Evolutionary conservation across 495 filamentous ascomycete genomes (phyloP), one percentile per base, ranked within the genome.

Genomic region (Aspergillus mulundensis): DNA sequence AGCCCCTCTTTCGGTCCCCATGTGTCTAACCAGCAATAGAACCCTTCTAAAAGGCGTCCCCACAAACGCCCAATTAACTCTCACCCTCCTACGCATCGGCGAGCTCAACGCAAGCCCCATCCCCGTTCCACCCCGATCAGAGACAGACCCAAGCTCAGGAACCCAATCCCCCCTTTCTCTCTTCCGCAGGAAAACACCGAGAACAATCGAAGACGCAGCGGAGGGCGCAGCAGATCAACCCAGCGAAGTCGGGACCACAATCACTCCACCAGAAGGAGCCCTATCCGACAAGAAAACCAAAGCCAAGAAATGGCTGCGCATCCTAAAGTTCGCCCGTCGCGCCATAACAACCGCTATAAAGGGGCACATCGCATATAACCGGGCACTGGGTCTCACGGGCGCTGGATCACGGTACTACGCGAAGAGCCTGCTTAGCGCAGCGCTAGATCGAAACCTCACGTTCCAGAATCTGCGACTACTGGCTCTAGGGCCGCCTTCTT

Each of bases 61-160:
- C 0, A 95, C 90, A 3, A 92, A 95, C 67, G 89, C 89, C 12
- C 91, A 95, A 61, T 74, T 96, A 20, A 88, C 90, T 0, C 68
- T 96, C 12, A 94, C 90, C 1, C 80, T 95, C 11, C 84, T 96
- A 12, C 87, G 91, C 19, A 82, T 93, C 40, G 88, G 90, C 44
- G 91, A 95, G 70, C 83, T 81, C 11, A 92, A 90, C 72, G 83
- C 86, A 57, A 23, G 40, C 48, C 49, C 34, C n/a, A 39, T n/a
- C 38, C 24, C 12, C 41, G 58, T 28, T 41, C 51, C 14, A 1
- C 38, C 25, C 14, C 32, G 11, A 19, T 25, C n/a, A 32, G 24
- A 21, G 19, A 38, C 28, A 19, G 38, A 23, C 36, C 28, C 36
- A 25, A 24, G 45, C 25, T 50, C 32, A 54, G 15, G 8, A 28